Base-by-base conservation (phyloP, 2,329 filamentous ascomycete species). In the Hypoxylon sp. region DNA sequence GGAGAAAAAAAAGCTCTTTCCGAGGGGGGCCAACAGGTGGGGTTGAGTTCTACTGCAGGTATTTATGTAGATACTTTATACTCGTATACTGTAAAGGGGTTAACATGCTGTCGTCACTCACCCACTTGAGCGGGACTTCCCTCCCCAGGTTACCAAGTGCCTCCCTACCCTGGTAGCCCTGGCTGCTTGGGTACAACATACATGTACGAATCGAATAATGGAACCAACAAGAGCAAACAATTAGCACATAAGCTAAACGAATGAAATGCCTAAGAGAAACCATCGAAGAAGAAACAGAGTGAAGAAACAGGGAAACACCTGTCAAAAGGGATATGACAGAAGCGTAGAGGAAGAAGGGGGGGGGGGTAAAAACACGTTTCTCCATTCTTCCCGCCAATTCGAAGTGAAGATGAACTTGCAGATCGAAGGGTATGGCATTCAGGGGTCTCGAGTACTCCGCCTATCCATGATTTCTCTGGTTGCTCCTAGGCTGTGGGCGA, bases 1-100 rank as follows among this genome's bases (percentile, higher is more conserved):
- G 59, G 39, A 35, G 59, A 59, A 29, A 29, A 62, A 62, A 68
- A 59, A 71, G 59, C 64, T 63, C 61, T 63, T 70, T 67, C 57
- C 46, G 59, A 62, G 46, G 59, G 54, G 63, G 31, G 53, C 50
- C 57, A 53, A 47, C 44, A 68, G 59, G 62, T 66, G 66, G 61
- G 61, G 65, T 60, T 29, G 17, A 31, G 29, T 44, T 26, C 6
- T 33, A 35, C 42, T 35, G 51, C 22, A 57, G 24, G 54, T 63
- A 59, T 48, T 33, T 44, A 44, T 53, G 59, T 54, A 63, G 22
- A 37, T 60, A 52, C 57, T 31, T 59, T 14, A 53, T 33, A 53
- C 61, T 48, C 29, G 29, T 47, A 44, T 44, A 47, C 31, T 53
- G 29, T 61, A 22, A 47, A 61, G 51, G 63, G 58, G 52, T 37